A percentile compares a stretch with the other conserved stretches of the same genome.
These are phyloP conservation scores for Coelastrella sp. DNA, from an alignment of 139 green algal species.

Conservation along the genomic window DNA sequence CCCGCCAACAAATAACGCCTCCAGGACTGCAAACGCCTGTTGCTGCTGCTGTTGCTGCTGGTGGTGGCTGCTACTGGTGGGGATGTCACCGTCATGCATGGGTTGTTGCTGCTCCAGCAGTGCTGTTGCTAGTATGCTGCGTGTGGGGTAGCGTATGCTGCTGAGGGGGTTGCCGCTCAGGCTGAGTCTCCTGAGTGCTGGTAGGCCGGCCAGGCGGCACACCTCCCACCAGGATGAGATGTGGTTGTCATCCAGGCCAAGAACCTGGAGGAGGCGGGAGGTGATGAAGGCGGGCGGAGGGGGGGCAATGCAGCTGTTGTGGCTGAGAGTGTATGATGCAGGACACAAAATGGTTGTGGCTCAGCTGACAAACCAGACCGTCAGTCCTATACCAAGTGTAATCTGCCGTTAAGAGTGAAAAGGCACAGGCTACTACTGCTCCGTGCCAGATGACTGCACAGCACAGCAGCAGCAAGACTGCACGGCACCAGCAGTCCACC, in stretches of 20 bases:
- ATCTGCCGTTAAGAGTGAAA: too few species aligned
- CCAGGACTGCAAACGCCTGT: conserved; percentile 39
- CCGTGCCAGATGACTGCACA: neutral
- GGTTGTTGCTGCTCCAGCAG: neutral
- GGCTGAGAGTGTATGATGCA: too few species aligned
- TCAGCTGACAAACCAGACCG: too few species aligned
- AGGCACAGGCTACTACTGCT: too few species aligned
- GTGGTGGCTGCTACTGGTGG: neutral
- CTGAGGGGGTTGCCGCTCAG: conserved; percentile 73
- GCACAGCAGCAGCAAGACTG: neutral
- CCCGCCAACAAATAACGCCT: conserved; percentile 64
- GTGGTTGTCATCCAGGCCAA: conserved; percentile 63
- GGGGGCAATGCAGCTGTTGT: too few species aligned
- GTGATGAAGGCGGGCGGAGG: too few species aligned
- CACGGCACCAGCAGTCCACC: neutral
- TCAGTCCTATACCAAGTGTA: too few species aligned
- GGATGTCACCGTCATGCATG: neutral
- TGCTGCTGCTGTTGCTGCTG: conserved; percentile 21
- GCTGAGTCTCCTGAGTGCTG: conserved; percentile 66
- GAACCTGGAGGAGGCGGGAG: conserved; percentile 38
- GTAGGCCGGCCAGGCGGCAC: conserved; percentile 61
- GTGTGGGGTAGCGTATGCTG: conserved; percentile 40
- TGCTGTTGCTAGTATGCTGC: neutral
- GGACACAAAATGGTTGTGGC: too few species aligned
- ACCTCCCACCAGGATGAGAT: conserved; percentile 66